These are phyloP conservation scores for Sesbania bispinosa DNA, from an alignment of 306 rosid genomes.

Conservation along the genomic window DNA sequence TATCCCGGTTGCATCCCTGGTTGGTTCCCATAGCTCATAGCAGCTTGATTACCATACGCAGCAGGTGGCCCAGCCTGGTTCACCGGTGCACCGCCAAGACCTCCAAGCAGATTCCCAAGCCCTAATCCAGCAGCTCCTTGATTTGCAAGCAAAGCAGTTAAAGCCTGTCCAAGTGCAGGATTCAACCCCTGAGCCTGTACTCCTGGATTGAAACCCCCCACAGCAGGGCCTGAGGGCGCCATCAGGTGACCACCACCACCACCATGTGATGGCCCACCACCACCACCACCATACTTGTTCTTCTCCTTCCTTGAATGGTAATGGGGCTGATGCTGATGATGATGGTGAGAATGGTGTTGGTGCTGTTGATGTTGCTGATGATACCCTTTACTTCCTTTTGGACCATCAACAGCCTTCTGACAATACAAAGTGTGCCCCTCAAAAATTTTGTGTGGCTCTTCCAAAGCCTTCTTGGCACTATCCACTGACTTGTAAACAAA, in stretches of 20 bases:
- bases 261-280: slow-evolving; percentile 39
- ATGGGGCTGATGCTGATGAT: slow-evolving; percentile 43
- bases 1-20: slow-evolving; percentile 58
- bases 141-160: slow-evolving; percentile 57
- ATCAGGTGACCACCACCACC: slow-evolving; percentile 37
- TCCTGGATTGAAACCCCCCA: slow-evolving; percentile 55
- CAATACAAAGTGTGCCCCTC: slow-evolving; percentile 63
- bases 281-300: slow-evolving; percentile 45
- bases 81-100: slow-evolving; percentile 47
- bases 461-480: slow-evolving; percentile 57
- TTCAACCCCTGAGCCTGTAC: slow-evolving; percentile 47
- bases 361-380: slow-evolving; percentile 41
- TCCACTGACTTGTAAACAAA: slow-evolving; percentile 50
- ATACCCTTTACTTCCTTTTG: slow-evolving; percentile 43
- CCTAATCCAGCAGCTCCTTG: slow-evolving; percentile 72
- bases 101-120: slow-evolving; percentile 65
- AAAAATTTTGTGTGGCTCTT: slow-evolving; percentile 55
- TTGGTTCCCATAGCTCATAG: slow-evolving; percentile 56
- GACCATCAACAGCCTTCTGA: slow-evolving; percentile 68
- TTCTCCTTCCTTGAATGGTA: slow-evolving; percentile 53
- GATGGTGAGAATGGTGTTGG: slow-evolving; percentile 27
- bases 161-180: slow-evolving; percentile 60
- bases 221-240: slow-evolving; percentile 61
- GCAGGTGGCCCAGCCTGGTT: slow-evolving; percentile 53
- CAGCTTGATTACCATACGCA: slow-evolving; percentile 50